These are phyloP conservation scores for Eimeria sp. DNA, from an alignment of 169 alveolate genomes.

Conservation along the genomic window DNA sequence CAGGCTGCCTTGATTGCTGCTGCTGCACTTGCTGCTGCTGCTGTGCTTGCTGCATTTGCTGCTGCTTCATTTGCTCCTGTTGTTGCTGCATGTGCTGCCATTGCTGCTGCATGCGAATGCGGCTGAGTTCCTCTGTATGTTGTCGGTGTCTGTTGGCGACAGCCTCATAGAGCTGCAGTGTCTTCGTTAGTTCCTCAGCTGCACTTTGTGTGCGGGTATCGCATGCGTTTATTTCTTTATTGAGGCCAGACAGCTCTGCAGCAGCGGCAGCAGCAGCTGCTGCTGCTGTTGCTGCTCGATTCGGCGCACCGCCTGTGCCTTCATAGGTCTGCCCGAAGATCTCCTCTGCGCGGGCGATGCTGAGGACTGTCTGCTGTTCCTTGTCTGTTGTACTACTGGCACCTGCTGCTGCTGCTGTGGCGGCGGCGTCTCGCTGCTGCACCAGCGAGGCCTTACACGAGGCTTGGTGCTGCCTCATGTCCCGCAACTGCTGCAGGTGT, in stretches of 20 bases:
- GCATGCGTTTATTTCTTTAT: constrained; percentile 19
- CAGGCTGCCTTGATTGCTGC: background rate
- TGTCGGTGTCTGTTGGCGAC: constrained; percentile 25
- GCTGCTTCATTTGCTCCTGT: background rate
- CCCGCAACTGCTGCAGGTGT: constrained; percentile 50
- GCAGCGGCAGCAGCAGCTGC: constrained; percentile 20
- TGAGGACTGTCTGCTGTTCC: background rate
- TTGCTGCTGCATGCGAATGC: constrained; percentile 29
- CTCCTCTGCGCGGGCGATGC: constrained; percentile 27
- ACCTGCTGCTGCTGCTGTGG: constrained; percentile 9
- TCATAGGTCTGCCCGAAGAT: background rate
- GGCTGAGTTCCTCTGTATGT: constrained; percentile 1
- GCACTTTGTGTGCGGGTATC: constrained; percentile 28
- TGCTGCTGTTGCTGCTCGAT: background rate
- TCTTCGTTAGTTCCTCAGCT: background rate
- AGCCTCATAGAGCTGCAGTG: background rate
- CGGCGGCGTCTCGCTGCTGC: constrained; percentile 45
- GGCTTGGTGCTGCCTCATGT: background rate
- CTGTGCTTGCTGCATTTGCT: background rate
- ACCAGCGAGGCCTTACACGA: background rate
- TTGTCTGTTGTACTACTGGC: background rate
- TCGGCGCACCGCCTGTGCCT: background rate
- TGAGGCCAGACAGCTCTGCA: background rate
- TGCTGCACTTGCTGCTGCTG: constrained; percentile 18
- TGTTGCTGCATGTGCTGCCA: constrained; percentile 23